phyloP scores from a whole-genome alignment of 331 rosid genomes.

The Ulmus americana region DNA sequence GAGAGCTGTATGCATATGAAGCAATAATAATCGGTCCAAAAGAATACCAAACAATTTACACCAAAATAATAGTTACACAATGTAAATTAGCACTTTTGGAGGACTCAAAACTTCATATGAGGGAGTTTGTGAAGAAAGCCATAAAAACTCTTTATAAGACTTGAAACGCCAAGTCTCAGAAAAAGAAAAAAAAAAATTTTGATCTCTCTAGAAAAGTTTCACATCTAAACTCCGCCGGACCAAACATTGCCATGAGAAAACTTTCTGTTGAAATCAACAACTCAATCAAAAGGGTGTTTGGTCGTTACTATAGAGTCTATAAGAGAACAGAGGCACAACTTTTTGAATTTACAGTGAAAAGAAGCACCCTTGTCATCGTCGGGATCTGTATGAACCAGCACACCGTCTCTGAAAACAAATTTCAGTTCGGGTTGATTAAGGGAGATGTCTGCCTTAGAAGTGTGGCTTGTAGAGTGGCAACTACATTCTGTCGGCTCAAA shows the following conservation, averaged over 20 bases:
- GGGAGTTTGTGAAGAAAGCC: constrained; percentile 10
- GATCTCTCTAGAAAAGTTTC: constrained; percentile 18
- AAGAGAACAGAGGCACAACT: constrained; percentile 75
- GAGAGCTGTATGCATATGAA: background rate
- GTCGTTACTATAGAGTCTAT: constrained; percentile 53
- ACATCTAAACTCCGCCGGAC: constrained; percentile 43
- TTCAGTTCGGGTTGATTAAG: constrained; percentile 28
- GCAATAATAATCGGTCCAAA: background rate
- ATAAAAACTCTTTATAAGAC: constrained; percentile 7
- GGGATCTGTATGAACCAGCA: constrained; percentile 50
- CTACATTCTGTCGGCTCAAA: constrained; percentile 48
- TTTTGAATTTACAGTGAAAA: constrained; percentile 80
- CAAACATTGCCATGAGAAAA: constrained; percentile 29
- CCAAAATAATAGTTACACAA: constrained; percentile 31
- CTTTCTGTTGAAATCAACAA: constrained; percentile 30
- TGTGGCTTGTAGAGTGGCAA: constrained; percentile 44
- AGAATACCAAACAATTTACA: constrained; percentile 12
- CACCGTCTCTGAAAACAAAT: constrained; percentile 78
- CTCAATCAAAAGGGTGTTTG: constrained; percentile 52
- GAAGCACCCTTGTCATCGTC: constrained; percentile 43
- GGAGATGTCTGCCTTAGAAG: constrained; percentile 19
- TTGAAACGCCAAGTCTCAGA: background rate
- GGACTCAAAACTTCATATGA: constrained; percentile 13
- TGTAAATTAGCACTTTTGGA: constrained; percentile 12
- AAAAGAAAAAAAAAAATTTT: constrained; percentile 10